Evolutionary conservation across 1,284 basidiomycete species (phyloP), one percentile per base, ranked within the genome.

Genomic region (Tilletia walkeri): DNA sequence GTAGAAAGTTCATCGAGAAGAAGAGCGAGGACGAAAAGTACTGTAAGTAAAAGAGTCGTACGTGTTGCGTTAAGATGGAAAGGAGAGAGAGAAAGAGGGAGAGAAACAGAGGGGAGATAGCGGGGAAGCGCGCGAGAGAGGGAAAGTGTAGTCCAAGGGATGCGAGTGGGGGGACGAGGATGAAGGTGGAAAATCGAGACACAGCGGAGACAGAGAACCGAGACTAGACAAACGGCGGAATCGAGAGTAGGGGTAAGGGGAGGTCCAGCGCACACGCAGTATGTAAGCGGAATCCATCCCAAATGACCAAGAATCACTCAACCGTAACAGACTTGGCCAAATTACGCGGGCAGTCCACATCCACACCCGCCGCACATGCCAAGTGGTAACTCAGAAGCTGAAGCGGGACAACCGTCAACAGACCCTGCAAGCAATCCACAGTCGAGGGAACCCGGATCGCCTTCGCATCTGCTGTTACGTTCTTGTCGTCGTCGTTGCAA

Each of bases 281-380:
- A 30, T 30, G 24, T 30, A 30, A 30, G 24, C 24, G 24, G 24
- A 30, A 30, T 30, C 24, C 24, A 30, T 30, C 24, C 24, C 24
- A 30, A 30, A 30, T 30, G 24, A 30, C 24, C 41, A 45, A 45
- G 41, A 45, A 7, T 48, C 67, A 69, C 69, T 70, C 71, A 39
- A 72, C 71, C 20, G 71, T 72, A 34, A 72, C 71, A 20, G 56
- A 65, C 82, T 87, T 87, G 75, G 86, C 86, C 89, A 98, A 87
- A 88, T 98, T 98, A 82, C 95, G 88, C 36, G 95, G 95, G 91
- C 97, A 98, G 85, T 99, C 95, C 79, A 98, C 95, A 84, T 99
- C 95, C 77, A 94, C 94, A 67, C 95, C 95, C 83, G 94, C 94
- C 86, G 89, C 91, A 78, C 96, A 90, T 10, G 95, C 95, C 73